These are phyloP conservation scores for Mycosphaerelloides madeirae DNA, from an alignment of 2,329 filamentous ascomycete genomes.

Conservation along the genomic window DNA sequence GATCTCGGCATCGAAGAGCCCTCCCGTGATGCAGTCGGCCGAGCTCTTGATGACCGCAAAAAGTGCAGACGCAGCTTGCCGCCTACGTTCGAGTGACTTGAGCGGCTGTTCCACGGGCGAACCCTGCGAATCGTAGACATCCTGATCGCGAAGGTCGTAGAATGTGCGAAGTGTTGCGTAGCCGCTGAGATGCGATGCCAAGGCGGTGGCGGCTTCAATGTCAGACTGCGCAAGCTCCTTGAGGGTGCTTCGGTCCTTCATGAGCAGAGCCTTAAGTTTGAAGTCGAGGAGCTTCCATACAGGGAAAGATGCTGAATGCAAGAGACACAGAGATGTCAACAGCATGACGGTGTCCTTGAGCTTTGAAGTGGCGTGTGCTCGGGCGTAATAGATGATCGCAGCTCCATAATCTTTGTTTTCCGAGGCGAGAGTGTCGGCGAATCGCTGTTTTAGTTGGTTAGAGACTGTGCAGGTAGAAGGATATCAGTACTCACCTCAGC, in stretches of 20 bases:
- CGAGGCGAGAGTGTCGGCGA: constrained; percentile 70
- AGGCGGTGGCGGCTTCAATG: constrained; percentile 72
- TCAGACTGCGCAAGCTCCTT: constrained; percentile 69
- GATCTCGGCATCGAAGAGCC: constrained; percentile 74
- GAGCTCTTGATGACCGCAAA: constrained; percentile 81
- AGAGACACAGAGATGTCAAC: constrained; percentile 78
- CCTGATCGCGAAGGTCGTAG: constrained; percentile 79
- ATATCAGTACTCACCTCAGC: constrained; percentile 63
- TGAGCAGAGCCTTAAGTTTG: constrained; percentile 64
- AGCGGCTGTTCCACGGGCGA: constrained; percentile 37
- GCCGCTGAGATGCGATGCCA: constrained; percentile 81
- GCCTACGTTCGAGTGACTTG: constrained; percentile 57
- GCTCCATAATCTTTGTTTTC: constrained; percentile 67
- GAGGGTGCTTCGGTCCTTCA: constrained; percentile 66
- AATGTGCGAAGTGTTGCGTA: constrained; percentile 88
- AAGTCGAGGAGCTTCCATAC: constrained; percentile 66
- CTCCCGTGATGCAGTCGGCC: constrained; percentile 85
- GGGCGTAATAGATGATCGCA: constrained; percentile 83
- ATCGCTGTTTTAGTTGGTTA: constrained; percentile 55
- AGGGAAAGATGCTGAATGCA: constrained; percentile 79
- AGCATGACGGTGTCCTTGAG: constrained; percentile 82
- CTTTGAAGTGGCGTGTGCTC: constrained; percentile 72
- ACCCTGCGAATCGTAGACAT: constrained; percentile 32
- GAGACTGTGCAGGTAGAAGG: neutral
- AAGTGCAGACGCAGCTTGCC: constrained; percentile 67